Evolutionary conservation across 495 filamentous ascomycete species (phyloP).

Genomic region (Lindgomyces ingoldianus): DNA sequence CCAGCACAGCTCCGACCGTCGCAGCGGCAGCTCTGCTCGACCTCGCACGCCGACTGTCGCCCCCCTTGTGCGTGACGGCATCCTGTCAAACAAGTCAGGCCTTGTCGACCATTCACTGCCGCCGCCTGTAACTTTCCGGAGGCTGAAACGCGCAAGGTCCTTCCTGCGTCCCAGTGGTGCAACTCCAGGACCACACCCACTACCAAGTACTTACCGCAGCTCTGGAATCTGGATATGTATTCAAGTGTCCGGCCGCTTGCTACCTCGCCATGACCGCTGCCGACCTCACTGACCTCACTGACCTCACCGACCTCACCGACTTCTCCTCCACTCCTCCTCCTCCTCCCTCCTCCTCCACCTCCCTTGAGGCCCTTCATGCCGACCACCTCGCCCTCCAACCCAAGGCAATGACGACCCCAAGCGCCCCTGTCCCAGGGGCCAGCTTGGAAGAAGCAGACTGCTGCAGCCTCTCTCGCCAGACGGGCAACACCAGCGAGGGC

Average conservation of each 20-base stretch:
- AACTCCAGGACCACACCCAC: conserved; percentile 6
- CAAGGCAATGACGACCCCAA: conserved; percentile 16
- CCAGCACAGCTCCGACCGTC: conserved; percentile 4
- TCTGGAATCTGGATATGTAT: conserved; percentile 26
- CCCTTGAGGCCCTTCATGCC: background rate
- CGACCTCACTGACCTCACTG: no score
- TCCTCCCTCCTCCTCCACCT: background rate
- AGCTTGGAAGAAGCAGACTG: conserved; percentile 2
- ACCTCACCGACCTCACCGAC: conserved; percentile 5
- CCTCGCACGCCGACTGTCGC: conserved; percentile 32
- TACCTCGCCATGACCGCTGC: conserved; percentile 22
- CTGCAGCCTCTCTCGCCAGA: conserved; percentile 18
- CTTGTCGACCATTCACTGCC: conserved; percentile 15
- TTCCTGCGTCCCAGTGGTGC: conserved; percentile 10
- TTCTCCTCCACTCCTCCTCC: no score
- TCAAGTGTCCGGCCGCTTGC: background rate
- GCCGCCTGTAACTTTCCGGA: background rate
- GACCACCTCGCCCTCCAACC: conserved; percentile 19
- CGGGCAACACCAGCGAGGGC: conserved; percentile 17
- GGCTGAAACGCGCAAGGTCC: conserved; percentile 32
- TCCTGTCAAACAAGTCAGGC: conserved; percentile 18
- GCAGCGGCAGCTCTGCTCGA: background rate
- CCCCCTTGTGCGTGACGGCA: background rate
- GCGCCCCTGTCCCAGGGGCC: background rate
- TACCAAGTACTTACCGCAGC: background rate